A percentile compares a stretch with the other conserved stretches of the same genome.
These are phyloP conservation scores for Gnetum montanum DNA, from an alignment of 75 land plant genomes.

Conservation along the genomic window DNA sequence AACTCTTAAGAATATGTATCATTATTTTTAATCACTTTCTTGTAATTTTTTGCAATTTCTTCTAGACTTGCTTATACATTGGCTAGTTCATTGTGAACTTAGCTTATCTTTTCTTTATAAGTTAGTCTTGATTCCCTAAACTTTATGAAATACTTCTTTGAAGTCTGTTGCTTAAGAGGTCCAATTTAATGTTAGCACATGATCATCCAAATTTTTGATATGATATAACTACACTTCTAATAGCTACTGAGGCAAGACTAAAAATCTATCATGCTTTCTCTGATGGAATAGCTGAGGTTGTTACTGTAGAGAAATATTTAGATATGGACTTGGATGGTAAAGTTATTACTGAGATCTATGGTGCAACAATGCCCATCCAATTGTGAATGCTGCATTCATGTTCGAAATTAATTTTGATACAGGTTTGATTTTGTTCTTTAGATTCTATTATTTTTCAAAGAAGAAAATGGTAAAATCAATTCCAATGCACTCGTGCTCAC, in stretches of 20 bases:
- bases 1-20: too few species aligned
- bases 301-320: slow-evolving; percentile 18
- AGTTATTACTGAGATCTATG: slow-evolving; percentile 21
- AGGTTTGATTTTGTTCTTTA: slow-evolving; percentile 11
- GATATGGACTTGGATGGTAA: slow-evolving; percentile 10
- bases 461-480: too few species aligned
- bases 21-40: too few species aligned
- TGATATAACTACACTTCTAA: slow-evolving; percentile 21
- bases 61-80: too few species aligned
- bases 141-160: too few species aligned
- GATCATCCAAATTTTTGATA: slow-evolving; percentile 22
- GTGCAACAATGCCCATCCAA: slow-evolving; percentile 31
- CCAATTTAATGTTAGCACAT: slow-evolving; percentile 25
- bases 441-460: too few species aligned
- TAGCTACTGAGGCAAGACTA: slow-evolving; percentile 22
- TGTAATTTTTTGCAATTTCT: too few species aligned
- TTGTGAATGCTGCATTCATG: slow-evolving; percentile 29
- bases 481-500: too few species aligned
- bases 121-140: slow-evolving; percentile 25
- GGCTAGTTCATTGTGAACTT: too few species aligned
- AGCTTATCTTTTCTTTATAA: too few species aligned
- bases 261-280: slow-evolving; percentile 7
- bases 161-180: slow-evolving; percentile 20
- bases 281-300: not conserved
- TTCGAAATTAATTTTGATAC: slow-evolving; percentile 13